These are phyloP conservation scores for Trichomonas gallinae DNA, from an alignment of 208 protist genomes.

Conservation along the genomic window DNA sequence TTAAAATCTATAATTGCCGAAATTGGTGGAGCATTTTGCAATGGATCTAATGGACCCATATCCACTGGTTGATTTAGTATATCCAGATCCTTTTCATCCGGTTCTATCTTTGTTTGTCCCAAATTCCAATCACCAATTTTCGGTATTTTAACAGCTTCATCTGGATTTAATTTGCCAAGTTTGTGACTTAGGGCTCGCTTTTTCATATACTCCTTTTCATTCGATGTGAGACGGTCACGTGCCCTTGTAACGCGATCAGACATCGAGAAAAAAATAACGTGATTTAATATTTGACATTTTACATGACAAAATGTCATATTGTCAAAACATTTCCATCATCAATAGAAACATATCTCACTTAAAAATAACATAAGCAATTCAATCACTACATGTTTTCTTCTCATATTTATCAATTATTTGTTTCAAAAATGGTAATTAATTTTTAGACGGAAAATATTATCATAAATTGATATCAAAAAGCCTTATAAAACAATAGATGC, in stretches of 20 bases:
- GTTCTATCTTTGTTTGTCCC: neutral
- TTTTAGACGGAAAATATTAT: too few species aligned
- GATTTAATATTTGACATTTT: neutral
- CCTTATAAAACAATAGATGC: too few species aligned
- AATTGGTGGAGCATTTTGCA: neutral
- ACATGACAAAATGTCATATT: too few species aligned
- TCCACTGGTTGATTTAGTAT: neutral
- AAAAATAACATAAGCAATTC: too few species aligned
- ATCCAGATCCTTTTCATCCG: neutral
- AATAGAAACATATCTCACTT: too few species aligned
- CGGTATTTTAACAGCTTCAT: neutral
- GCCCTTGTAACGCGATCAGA: neutral
- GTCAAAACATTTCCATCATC: too few species aligned
- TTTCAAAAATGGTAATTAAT: too few species aligned
- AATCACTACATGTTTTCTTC: too few species aligned
- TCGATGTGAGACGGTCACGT: neutral
- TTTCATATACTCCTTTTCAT: neutral
- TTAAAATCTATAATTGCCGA: neutral
- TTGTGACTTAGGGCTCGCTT: neutral
- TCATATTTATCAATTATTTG: too few species aligned
- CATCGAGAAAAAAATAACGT: neutral
- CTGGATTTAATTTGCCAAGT: neutral
- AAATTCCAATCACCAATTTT: slow-evolving; percentile 1
- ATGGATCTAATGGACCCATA: neutral
- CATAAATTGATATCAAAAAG: too few species aligned